Percentiles rank a stretch among this genome's conserved stretches.
Evolutionary conservation across 805 yeast genomes (phyloP).

Genomic region (Scheffersomyces coipomensis): DNA sequence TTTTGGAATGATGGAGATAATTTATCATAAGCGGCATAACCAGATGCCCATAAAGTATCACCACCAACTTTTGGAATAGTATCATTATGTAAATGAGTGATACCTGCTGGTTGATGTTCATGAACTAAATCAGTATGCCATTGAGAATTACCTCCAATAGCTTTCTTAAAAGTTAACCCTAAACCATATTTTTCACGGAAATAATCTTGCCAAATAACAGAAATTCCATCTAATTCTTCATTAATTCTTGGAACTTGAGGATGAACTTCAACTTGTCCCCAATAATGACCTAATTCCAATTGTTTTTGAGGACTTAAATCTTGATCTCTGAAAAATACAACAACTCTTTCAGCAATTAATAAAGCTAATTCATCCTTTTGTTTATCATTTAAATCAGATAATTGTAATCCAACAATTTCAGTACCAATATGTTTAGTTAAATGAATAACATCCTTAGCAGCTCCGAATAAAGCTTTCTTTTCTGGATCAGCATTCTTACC

Average conservation of each 20-base stretch:
- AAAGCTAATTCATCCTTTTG: conserved; percentile 29
- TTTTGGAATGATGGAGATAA: conserved; percentile 49
- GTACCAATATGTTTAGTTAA: conserved; percentile 26
- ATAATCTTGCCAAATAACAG: conserved; percentile 43
- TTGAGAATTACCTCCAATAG: conserved; percentile 21
- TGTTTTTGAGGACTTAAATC: conserved; percentile 31
- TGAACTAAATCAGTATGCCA: conserved; percentile 41
- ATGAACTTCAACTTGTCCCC: conserved; percentile 29
- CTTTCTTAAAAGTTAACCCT: conserved; percentile 26
- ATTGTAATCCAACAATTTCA: conserved; percentile 29
- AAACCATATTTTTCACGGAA: conserved; percentile 20
- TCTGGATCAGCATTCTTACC: conserved; percentile 31
- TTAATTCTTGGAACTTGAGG: conserved; percentile 23
- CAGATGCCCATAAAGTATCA: conserved; percentile 55
- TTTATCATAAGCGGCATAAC: conserved; percentile 57
- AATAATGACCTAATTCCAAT: conserved; percentile 25
- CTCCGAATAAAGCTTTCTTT: conserved; percentile 25
- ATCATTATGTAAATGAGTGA: conserved; percentile 37
- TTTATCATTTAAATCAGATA: conserved; percentile 21
- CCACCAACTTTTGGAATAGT: conserved; percentile 50
- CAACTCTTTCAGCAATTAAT: conserved; percentile 27
- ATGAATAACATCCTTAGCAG: conserved; percentile 27
- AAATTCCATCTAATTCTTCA: conserved; percentile 24
- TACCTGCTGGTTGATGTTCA: conserved; percentile 35
- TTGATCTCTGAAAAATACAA: conserved; percentile 30